Evolutionary conservation across 331 rosid genomes (phyloP).

Genomic region (Rhamnella rubrinervis): DNA sequence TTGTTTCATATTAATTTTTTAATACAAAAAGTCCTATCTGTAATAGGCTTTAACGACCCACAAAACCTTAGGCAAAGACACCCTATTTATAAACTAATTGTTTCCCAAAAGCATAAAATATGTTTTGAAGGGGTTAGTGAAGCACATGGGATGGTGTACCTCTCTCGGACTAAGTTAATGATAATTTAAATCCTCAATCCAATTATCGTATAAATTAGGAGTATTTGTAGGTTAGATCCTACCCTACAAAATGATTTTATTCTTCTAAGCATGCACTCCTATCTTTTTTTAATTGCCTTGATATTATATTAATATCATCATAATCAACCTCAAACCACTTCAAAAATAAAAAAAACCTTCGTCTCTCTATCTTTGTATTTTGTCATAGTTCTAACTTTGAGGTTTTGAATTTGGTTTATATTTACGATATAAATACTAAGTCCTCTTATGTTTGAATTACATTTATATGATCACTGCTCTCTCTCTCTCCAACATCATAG

Average conservation of each 20-base stretch:
- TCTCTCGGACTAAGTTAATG: conserved; percentile 35
- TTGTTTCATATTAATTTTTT: conserved; percentile 12
- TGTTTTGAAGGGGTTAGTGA: conserved; percentile 32
- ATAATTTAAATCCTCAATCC: conserved; percentile 20
- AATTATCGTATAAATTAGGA: conserved; percentile 25
- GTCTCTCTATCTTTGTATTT: not conserved
- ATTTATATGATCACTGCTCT: not conserved
- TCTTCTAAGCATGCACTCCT: conserved; percentile 47
- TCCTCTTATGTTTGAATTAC: not conserved
- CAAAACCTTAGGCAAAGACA: conserved; percentile 31
- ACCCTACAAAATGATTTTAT: conserved; percentile 55
- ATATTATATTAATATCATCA: conserved; percentile 32
- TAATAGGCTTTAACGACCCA: conserved; percentile 27
- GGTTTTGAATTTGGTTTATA: conserved; percentile 11
- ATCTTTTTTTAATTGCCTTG: conserved; percentile 34
- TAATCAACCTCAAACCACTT: conserved; percentile 29
- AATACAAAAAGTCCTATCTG: conserved; percentile 21
- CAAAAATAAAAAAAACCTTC: not conserved
- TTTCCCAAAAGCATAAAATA: conserved; percentile 23
- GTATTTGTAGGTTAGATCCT: conserved; percentile 34
- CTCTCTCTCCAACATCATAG: conserved; percentile 10
- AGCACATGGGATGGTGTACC: conserved; percentile 65
- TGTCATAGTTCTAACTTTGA: conserved; percentile 17
- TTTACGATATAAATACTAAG: not conserved
- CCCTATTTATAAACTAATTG: conserved; percentile 4